Evolutionary conservation across 331 rosid genomes (phyloP).

Genomic region (Pyrus hybrid): DNA sequence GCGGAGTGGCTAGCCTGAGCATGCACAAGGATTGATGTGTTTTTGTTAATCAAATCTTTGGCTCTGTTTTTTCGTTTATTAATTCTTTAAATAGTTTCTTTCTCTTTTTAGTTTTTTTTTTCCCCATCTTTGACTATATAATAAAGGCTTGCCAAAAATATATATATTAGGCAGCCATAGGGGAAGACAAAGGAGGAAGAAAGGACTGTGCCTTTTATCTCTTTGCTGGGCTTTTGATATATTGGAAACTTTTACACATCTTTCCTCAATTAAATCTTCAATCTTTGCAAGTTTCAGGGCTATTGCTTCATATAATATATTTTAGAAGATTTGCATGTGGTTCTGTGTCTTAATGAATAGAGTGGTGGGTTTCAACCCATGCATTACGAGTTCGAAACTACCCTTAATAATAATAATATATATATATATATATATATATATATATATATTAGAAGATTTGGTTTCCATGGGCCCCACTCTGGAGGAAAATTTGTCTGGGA

Average conservation of each 20-base stretch:
- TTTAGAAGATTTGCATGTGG: no score
- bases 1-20: slow-evolving; percentile 85
- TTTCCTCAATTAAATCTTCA: not conserved
- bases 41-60: slow-evolving; percentile 39
- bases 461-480: not conserved
- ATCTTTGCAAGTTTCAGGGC: not conserved
- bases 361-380: no score
- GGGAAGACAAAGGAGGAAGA: slow-evolving; percentile 4
- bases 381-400: no score
- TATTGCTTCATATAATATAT: not conserved
- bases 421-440: not conserved
- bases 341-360: no score
- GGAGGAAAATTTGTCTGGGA: no score
- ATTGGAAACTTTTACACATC: not conserved
- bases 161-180: slow-evolving; percentile 10
- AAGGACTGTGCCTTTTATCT: not conserved
- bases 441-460: not conserved
- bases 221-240: slow-evolving; percentile 8
- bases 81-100: not conserved
- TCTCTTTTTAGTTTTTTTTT: slow-evolving; percentile 7
- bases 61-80: not conserved
- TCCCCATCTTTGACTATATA: slow-evolving; percentile 11
- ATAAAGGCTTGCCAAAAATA: slow-evolving; percentile 33
- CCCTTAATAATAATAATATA: no score
- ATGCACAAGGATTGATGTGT: slow-evolving; percentile 36